phyloP scores from a whole-genome alignment of 176 grass and related monocot genomes.

The Aegilops tauschii region DNA sequence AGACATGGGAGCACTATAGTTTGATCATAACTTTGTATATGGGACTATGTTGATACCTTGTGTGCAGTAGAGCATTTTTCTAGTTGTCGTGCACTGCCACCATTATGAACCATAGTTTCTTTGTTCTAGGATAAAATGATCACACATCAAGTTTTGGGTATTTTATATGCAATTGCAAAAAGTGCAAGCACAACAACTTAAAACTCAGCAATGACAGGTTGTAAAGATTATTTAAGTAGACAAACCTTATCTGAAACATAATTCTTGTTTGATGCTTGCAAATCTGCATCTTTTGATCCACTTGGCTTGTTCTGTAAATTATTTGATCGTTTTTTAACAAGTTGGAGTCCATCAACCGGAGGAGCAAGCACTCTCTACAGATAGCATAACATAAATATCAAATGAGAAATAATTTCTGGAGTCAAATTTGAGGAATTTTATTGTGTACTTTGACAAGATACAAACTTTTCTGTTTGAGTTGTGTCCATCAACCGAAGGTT shows the following conservation, averaged over 20 bases:
- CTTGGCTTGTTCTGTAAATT: not conserved
- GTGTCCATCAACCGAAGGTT: not conserved
- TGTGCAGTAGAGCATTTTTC: not conserved
- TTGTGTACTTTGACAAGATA: not conserved
- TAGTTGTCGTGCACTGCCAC: not conserved
- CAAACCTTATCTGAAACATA: not conserved
- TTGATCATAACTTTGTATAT: too few relatives aligned
- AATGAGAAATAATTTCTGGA: not conserved
- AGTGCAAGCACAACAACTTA: not conserved
- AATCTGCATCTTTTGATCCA: not conserved
- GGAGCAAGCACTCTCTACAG: not conserved
- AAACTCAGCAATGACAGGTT: not conserved
- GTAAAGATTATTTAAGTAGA: not conserved
- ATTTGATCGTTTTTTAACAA: not conserved
- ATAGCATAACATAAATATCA: not conserved
- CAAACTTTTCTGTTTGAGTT: not conserved
- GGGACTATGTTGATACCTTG: not conserved
- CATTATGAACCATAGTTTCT: not conserved
- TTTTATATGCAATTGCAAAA: not conserved
- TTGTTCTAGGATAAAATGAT: not conserved
- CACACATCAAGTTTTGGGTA: not conserved
- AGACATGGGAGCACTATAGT: too few relatives aligned
- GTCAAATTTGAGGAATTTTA: not conserved
- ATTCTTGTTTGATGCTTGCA: not conserved
- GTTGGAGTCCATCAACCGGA: not conserved